Evolutionary conservation across 2,329 filamentous ascomycete species (phyloP).

Genomic region (Cadophora malorum): DNA sequence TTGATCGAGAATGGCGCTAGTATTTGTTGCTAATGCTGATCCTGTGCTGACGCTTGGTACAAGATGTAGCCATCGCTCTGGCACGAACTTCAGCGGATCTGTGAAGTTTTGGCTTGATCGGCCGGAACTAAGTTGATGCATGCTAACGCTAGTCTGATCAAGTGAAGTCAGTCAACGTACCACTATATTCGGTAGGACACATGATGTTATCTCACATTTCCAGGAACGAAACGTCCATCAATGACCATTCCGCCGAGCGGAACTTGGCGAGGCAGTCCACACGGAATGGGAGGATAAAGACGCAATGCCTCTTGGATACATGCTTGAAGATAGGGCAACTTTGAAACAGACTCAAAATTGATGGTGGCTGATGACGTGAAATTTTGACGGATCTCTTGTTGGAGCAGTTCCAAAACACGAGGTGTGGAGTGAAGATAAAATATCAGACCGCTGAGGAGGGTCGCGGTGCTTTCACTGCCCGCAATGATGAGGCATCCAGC

Average conservation of each 20-base stretch:
- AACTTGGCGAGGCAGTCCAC: neutral
- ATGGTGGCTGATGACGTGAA: slow-evolving; percentile 1
- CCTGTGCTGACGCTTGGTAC: neutral
- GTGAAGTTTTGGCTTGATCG: slow-evolving; percentile 3
- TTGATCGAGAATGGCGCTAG: neutral
- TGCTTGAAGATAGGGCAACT: slow-evolving; percentile 8
- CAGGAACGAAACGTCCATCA: slow-evolving; percentile 13
- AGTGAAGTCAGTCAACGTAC: neutral
- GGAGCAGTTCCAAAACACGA: neutral
- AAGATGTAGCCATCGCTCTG: slow-evolving; percentile 13
- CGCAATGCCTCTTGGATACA: slow-evolving; percentile 16
- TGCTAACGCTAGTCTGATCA: neutral
- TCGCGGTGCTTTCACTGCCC: slow-evolving; percentile 20
- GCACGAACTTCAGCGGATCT: slow-evolving; percentile 10
- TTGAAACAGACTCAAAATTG: neutral
- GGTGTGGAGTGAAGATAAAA: slow-evolving; percentile 12
- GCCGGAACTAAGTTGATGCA: neutral
- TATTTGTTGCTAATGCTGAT: neutral
- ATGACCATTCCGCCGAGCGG: neutral
- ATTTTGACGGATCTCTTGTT: slow-evolving; percentile 5
- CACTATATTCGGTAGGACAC: neutral
- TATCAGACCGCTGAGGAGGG: slow-evolving; percentile 1
- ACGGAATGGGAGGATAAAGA: slow-evolving; percentile 17
- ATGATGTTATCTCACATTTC: neutral
- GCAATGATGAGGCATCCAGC: slow-evolving; percentile 9